These are phyloP conservation scores for Cryptosporidium ubiquitum DNA, from an alignment of 169 alveolate genomes.

Conservation along the genomic window DNA sequence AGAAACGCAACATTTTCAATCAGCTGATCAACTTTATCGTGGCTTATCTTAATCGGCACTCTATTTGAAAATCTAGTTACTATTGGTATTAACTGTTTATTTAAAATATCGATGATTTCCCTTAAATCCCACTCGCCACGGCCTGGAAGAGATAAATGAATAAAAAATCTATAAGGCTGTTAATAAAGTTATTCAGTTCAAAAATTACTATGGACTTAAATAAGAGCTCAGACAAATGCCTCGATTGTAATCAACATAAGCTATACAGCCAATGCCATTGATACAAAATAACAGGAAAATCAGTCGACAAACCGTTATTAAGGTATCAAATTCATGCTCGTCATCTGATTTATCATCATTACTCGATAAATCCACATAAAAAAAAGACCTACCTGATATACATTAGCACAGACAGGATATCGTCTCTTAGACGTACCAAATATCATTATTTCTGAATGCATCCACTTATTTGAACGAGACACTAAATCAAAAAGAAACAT, in stretches of 20 bases:
- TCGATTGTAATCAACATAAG: conserved; percentile 65
- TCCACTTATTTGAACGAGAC: conserved; percentile 64
- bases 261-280: background rate
- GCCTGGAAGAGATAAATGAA: conserved; percentile 1
- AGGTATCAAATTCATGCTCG: conserved; percentile 58
- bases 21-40: background rate
- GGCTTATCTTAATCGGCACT: background rate
- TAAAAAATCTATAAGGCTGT: conserved; percentile 53
- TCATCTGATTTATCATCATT: conserved; percentile 70
- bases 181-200: background rate
- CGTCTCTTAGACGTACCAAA: conserved; percentile 15
- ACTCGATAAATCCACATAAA: background rate
- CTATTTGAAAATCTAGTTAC: background rate
- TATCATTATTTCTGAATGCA: conserved; percentile 6
- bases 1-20: background rate
- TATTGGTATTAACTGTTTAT: background rate
- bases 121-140: conserved; percentile 16
- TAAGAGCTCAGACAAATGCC: conserved; percentile 72
- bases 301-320: background rate
- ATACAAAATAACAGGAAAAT: background rate
- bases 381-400: conserved; percentile 33
- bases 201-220: background rate
- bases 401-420: background rate
- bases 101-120: conserved; percentile 1
- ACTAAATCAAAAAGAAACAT: conserved; percentile 34